Percentiles rank a stretch among this genome's conserved stretches.
These are phyloP conservation scores for Solanum paucissectum DNA, from an alignment of 257 asterid genomes.

Conservation along the genomic window DNA sequence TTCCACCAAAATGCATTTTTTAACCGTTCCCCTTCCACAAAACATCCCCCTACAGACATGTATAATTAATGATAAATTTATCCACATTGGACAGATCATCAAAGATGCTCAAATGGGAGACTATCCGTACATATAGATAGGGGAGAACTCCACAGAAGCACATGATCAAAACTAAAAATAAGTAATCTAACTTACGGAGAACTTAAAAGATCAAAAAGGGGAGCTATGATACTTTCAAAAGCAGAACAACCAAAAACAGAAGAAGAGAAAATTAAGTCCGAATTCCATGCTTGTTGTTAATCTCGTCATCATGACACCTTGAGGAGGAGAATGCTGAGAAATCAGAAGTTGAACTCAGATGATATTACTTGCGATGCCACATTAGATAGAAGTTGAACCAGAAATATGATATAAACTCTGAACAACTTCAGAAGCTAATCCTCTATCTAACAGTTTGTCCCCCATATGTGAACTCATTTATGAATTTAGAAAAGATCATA, in stretches of 20 bases:
- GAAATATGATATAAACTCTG: background rate
- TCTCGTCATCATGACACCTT: background rate
- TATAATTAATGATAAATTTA: background rate
- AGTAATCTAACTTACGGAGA: background rate
- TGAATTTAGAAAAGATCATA: no score
- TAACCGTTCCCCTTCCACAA: constrained; percentile 83
- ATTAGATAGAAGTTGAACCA: background rate
- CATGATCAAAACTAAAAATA: background rate
- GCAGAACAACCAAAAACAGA: background rate
- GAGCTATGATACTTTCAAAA: background rate
- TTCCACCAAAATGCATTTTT: constrained; percentile 93
- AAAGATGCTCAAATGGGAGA: background rate
- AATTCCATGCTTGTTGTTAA: background rate
- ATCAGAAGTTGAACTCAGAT: background rate
- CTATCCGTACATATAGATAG: background rate
- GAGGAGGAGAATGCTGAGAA: background rate
- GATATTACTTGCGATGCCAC: background rate
- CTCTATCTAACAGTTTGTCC: no score
- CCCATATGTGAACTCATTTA: no score
- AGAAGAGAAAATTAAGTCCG: background rate
- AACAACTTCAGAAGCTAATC: background rate
- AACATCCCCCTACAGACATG: constrained; percentile 70
- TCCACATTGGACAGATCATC: background rate
- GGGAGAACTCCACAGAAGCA: background rate
- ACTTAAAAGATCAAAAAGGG: background rate